These are phyloP conservation scores for Clonostachys rhizophaga DNA, from an alignment of 2,329 filamentous ascomycete species.

Conservation along the genomic window DNA sequence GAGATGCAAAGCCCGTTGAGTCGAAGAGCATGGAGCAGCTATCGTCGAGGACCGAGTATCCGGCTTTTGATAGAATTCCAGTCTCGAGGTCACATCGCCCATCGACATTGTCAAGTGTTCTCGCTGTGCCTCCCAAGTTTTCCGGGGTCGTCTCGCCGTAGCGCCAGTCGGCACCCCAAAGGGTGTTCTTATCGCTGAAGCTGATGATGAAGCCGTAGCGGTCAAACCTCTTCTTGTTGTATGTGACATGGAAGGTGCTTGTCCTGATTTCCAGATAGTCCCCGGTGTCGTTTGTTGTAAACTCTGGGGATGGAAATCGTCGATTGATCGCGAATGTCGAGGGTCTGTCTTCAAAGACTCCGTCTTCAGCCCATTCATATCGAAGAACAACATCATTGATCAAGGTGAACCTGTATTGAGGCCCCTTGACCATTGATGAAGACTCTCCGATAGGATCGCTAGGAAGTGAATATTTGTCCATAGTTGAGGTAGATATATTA, in stretches of 20 bases:
- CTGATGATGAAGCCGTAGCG: constrained; percentile 39
- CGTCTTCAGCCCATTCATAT: constrained; percentile 58
- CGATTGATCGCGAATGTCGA: constrained; percentile 58
- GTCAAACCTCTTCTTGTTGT: constrained; percentile 52
- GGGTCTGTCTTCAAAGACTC: constrained; percentile 56
- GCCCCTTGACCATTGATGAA: constrained; percentile 3
- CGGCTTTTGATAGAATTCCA: constrained; percentile 44
- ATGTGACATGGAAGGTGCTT: constrained; percentile 47
- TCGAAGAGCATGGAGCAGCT: constrained; percentile 52
- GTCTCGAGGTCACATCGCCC: constrained; percentile 42
- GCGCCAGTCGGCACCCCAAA: constrained; percentile 40
- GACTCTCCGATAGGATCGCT: constrained; percentile 1
- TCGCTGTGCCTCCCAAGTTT: constrained; percentile 40
- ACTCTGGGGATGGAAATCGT: constrained; percentile 34
- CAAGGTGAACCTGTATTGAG: constrained; percentile 54
- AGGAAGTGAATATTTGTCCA: constrained; percentile 2
- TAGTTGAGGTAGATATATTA: not conserved
- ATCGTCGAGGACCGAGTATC: constrained; percentile 50
- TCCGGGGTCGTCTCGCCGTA: constrained; percentile 37
- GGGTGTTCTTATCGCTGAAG: constrained; percentile 29
- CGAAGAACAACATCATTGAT: constrained; percentile 51
- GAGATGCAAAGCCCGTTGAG: constrained; percentile 43
- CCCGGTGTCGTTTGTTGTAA: constrained; percentile 38
- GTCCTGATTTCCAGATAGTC: constrained; percentile 51
- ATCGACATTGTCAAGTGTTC: constrained; percentile 49